These are phyloP conservation scores for Coemansia umbellata DNA, from an alignment of 192 early-diverging fungal species.

Conservation along the genomic window DNA sequence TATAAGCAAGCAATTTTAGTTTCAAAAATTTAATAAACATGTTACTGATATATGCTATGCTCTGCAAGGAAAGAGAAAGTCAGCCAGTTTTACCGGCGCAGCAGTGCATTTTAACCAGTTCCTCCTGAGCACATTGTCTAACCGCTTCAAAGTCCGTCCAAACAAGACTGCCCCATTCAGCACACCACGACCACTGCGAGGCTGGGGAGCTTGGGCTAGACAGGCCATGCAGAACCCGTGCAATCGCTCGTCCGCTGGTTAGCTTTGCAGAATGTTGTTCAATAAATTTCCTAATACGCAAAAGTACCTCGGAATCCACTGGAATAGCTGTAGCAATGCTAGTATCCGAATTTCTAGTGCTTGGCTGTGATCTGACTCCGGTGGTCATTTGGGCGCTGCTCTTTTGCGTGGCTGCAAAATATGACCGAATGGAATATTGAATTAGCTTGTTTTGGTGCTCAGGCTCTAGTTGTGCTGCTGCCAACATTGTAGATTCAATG, in stretches of 20 bases:
- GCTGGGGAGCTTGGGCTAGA: constrained; percentile 27
- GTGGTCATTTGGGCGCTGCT: constrained; percentile 1
- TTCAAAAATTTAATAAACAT: neutral
- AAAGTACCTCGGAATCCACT: neutral
- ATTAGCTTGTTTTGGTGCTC: constrained; percentile 6
- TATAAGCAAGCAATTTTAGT: neutral
- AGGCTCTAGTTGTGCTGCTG: neutral
- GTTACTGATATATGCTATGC: neutral
- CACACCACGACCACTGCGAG: constrained; percentile 43
- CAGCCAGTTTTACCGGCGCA: no score
- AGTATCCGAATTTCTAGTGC: neutral
- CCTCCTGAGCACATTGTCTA: constrained; percentile 33
- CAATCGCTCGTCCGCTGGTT: constrained; percentile 33
- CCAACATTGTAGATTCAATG: constrained; percentile 21
- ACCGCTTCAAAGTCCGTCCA: constrained; percentile 30
- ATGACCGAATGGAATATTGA: constrained; percentile 22
- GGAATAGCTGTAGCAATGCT: neutral
- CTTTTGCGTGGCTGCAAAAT: constrained; percentile 22
- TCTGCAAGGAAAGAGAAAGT: no score
- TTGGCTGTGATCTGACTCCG: neutral
- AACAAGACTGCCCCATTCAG: constrained; percentile 42
- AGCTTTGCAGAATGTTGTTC: constrained; percentile 20
- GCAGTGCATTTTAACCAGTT: constrained; percentile 32
- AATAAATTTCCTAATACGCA: constrained; percentile 19
- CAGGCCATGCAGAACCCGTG: constrained; percentile 43